phyloP scores from a whole-genome alignment of 352 stramenopile species.

The Phytophthora colocasiae region DNA sequence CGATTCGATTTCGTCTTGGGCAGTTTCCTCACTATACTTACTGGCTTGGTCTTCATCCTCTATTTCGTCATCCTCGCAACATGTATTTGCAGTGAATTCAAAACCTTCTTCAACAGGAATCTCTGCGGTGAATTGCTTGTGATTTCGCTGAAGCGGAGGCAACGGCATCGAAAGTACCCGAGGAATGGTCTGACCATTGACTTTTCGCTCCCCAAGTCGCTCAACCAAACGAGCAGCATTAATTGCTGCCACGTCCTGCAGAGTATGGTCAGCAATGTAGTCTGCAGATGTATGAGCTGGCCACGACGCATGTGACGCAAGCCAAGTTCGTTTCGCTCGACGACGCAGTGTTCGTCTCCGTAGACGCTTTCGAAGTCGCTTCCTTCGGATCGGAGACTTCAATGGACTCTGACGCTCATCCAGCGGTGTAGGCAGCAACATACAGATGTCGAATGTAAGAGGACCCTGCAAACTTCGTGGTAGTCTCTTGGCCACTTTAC shows the following conservation, averaged over 20 bases:
- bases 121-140: neutral
- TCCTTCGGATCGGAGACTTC: conserved; percentile 56
- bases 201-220: conserved; percentile 45
- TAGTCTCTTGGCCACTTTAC: conserved; percentile 41
- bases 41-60: conserved; percentile 11
- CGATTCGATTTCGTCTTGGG: conserved; percentile 7
- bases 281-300: conserved; percentile 43
- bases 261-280: conserved; percentile 53
- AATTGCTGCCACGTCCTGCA: conserved; percentile 21
- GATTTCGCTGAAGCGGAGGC: conserved; percentile 8
- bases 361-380: conserved; percentile 40
- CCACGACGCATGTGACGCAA: conserved; percentile 33
- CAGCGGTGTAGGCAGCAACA: conserved; percentile 59
- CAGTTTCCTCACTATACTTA: conserved; percentile 10
- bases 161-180: conserved; percentile 28
- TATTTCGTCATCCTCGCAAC: conserved; percentile 5
- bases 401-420: conserved; percentile 58
- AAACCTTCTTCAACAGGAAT: neutral
- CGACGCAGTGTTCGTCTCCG: conserved; percentile 35
- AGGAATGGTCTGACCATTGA: conserved; percentile 7
- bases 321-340: conserved; percentile 48
- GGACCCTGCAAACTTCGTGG: conserved; percentile 44
- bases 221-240: conserved; percentile 42
- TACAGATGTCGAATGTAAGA: conserved; percentile 74
- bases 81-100: neutral